Conservation (phyloP, 306 rosid genomes). For the Senna tora region DNA sequence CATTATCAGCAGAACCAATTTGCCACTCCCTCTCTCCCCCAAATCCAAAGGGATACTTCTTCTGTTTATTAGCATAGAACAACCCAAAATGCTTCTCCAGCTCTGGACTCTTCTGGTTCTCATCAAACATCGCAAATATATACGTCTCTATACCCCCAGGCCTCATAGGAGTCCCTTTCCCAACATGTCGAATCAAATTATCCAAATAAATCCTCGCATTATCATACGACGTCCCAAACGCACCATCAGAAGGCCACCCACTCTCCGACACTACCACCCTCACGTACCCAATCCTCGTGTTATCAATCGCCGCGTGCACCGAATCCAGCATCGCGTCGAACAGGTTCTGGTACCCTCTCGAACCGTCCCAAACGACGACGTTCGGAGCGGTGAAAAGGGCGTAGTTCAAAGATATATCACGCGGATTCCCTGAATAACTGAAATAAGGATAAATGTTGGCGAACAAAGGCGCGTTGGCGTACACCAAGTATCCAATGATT, state of each 20-base stretch:
- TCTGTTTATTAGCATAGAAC: conserved; percentile 43
- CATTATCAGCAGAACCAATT: conserved; percentile 19
- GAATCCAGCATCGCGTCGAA: conserved; percentile 70
- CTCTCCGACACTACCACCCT: conserved; percentile 69
- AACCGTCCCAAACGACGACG: conserved; percentile 49
- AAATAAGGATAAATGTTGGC: conserved; percentile 70
- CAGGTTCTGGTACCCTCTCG: conserved; percentile 54
- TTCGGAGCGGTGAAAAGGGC: conserved; percentile 59
- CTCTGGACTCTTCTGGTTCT: conserved; percentile 40
- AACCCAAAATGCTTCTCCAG: conserved; percentile 51
- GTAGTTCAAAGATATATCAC: conserved; percentile 58
- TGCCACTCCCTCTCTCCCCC: conserved; percentile 23
- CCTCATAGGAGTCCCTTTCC: conserved; percentile 62
- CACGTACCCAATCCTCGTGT: conserved; percentile 51
- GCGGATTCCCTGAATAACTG: conserved; percentile 47
- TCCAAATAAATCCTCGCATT: conserved; percentile 55
- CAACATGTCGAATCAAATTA: conserved; percentile 58
- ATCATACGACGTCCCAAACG: conserved; percentile 42
- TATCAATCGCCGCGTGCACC: conserved; percentile 58
- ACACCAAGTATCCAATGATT: conserved; percentile 53
- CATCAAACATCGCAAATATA: conserved; percentile 53
- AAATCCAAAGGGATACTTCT: conserved; percentile 51
- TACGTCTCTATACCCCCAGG: conserved; percentile 48
- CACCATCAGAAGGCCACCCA: conserved; percentile 79
- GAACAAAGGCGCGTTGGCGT: conserved; percentile 59